Evolutionary conservation across 1,284 basidiomycete species (phyloP), one percentile per base, ranked within the genome.

Genomic region (Puccinia hordei): DNA sequence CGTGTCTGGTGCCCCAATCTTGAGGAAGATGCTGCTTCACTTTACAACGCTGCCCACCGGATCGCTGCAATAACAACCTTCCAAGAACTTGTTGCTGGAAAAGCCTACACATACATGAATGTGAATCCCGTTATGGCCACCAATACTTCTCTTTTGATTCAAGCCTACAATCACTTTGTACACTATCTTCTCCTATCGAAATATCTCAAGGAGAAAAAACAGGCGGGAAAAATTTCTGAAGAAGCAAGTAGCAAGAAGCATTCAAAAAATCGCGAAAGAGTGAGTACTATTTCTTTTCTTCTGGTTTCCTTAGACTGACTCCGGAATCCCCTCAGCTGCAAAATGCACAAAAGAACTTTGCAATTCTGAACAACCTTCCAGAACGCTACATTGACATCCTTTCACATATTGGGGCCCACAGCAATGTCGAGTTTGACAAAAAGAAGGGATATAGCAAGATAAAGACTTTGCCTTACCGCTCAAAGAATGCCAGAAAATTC

Each of bases 101-200:
- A 15, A 22, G 53, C 73, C 15, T 74, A 74, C 53, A 15, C 73
- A 22, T 74, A 59, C 38, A 24, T 74, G 12, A 74, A 74, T 44
- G 24, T 74, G 19, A 38, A 74, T 19, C 35, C 49, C 44, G 15
- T 17, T 8, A 30, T 59, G 44, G 73, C 55, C 9, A 38, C 13
- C 15, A n/a, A 57, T 41, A 59, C 59, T 51, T 35, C 73, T 6
- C 41, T 74, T 17, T n/a, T 57, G 15, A 74, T 74, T 30, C 55
- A 57, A 41, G 73, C 73, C 13, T 74, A 74, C 27, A 59, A 61
- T 61, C 73, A 74, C 35, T 74, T 59, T 74, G 51, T 74, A 10
- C 73, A 74, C 27, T 74, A 59, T 46, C 9, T 61, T n/a, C 57
- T 61, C 30, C 53, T 17, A 6, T 30, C 15, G n/a, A 74, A 46